Evolutionary conservation across 805 yeast species (phyloP), one percentile per base, ranked within the genome.

Genomic region (Pichia californica): DNA sequence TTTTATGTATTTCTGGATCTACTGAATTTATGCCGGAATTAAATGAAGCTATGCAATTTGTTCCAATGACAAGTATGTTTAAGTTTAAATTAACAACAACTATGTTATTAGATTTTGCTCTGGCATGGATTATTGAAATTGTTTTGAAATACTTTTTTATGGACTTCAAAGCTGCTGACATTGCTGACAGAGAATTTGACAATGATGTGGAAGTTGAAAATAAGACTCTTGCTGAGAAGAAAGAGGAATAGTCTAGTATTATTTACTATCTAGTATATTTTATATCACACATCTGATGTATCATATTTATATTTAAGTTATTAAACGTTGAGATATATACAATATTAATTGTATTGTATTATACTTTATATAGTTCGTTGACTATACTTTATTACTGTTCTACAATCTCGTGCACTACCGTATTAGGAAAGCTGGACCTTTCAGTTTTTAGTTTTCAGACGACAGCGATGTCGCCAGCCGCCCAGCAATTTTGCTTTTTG

Each of bases 21-120:
- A 88, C 98, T 20, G 99, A 93, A 65, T 83, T 91, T 58, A 62
- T 89, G 57, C 98, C 98, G 28, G 99, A 93, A 69, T 66, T 93
- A 58, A 93, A 93, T 62, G 91, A 86, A 61, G 87, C 87, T 14
- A 80, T 93, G 81, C 79, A 83, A 61, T 85, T 93, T 63, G 99
- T 93, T 38, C 87, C 87, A 53, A 88, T 93, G 96, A 65, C 70
- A 29, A 59, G 64, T 21, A 58, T 64, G 15, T 93, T 93, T 78
- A 89, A 88, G 67, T 52, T 74, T 50, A 83, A 85, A 63, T 74
- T 93, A 58, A 85, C 96, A 3, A 55, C 68, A 1, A 73, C 88
- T 31, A 78, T 93, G 69, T 49, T 85, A 32, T 61, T 83, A 30
- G 99, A 93, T 66, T 79, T 87, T 56, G 80, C 72, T 31, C 79